Percentiles rank a stretch among this genome's conserved stretches.
These are phyloP conservation scores for Xylariaceae sp. DNA, from an alignment of 2,329 filamentous ascomycete genomes.

Conservation along the genomic window DNA sequence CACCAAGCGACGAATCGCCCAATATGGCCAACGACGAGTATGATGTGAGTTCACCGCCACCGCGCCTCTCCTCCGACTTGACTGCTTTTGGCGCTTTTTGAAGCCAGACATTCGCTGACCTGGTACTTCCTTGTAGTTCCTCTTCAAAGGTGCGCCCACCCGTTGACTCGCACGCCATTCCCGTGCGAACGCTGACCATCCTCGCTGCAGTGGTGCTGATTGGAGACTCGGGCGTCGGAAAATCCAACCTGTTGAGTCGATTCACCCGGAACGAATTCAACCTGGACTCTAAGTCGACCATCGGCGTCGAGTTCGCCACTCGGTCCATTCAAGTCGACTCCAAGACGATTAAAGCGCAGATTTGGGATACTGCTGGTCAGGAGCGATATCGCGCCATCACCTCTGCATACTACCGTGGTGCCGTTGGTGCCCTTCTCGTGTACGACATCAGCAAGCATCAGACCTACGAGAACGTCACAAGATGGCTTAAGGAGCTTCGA, in stretches of 20 bases:
- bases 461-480: conserved; percentile 98
- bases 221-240: conserved; percentile 98
- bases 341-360: conserved; percentile 99
- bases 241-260: conserved; percentile 98
- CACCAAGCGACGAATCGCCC: conserved; percentile 40
- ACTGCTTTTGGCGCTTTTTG: conserved; percentile 32
- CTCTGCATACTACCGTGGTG: conserved; percentile 97
- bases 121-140: conserved; percentile 77
- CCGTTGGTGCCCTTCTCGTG: conserved; percentile 94
- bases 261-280: conserved; percentile 99
- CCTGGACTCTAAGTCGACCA: conserved; percentile 98
- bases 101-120: conserved; percentile 38
- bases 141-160: conserved; percentile 84
- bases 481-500: conserved; percentile 98
- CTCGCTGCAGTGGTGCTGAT: conserved; percentile 83
- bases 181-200: conserved; percentile 34
- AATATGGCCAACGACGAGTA: conserved; percentile 99
- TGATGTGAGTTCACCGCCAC: conserved; percentile 72
- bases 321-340: conserved; percentile 98
- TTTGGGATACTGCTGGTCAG: conserved; percentile 99
- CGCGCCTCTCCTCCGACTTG: conserved; percentile 32
- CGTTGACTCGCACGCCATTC: conserved; percentile 29
- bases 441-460: conserved; percentile 99
- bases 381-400: conserved; percentile 99
- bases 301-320: conserved; percentile 98